phyloP scores from a whole-genome alignment of 768 basidiomycete genomes.

The Mrakia frigida region DNA sequence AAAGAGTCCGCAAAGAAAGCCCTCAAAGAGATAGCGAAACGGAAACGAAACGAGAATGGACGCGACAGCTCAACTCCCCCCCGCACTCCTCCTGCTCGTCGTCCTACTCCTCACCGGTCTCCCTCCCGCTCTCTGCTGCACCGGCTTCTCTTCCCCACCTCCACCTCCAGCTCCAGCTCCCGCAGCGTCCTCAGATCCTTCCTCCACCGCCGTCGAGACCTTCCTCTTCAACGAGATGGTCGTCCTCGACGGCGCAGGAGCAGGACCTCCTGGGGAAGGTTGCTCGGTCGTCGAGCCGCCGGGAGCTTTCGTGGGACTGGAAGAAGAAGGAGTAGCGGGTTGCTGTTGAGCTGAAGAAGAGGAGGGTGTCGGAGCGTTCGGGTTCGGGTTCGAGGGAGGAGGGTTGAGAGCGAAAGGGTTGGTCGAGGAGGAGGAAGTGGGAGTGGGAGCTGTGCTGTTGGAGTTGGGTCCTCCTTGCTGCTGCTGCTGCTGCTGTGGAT shows the following conservation, averaged over 20 bases:
- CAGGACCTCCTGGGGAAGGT: not conserved
- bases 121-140: not conserved
- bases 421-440: no score
- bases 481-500: not conserved
- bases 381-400: no score
- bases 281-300: no score
- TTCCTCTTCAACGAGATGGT: not conserved
- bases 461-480: not conserved
- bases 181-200: not conserved
- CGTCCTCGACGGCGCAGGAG: not conserved
- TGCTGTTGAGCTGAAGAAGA: no score
- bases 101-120: not conserved
- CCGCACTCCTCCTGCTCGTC: not conserved
- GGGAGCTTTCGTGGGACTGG: not conserved
- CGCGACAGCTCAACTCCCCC: not conserved
- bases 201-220: not conserved
- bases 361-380: no score
- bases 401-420: no score
- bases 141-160: not conserved
- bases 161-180: not conserved
- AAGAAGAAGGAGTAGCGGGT: not conserved
- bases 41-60: no score
- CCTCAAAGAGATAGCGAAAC: no score
- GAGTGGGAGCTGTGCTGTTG: not conserved
- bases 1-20: no score